Percentiles rank a stretch among this genome's conserved stretches.
phyloP scores from a whole-genome alignment of 208 protist species.

The Leishmania major region DNA sequence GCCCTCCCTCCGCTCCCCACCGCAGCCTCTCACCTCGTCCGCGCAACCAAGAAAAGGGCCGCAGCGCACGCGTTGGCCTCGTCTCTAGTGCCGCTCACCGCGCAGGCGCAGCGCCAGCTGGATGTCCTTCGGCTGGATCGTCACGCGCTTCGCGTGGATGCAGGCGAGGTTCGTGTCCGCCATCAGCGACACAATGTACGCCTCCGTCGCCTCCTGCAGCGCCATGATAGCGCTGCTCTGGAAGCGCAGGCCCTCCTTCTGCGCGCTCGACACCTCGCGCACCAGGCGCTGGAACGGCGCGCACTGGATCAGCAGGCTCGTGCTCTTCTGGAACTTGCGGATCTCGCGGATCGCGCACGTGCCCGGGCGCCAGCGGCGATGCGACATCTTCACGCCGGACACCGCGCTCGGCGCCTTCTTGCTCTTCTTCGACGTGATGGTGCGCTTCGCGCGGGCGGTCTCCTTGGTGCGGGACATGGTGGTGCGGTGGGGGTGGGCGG shows the following conservation, averaged over 20 bases:
- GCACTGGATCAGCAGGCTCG: slow-evolving; percentile 90
- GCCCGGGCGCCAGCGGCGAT: slow-evolving; percentile 24
- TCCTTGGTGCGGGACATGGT: slow-evolving; percentile 98
- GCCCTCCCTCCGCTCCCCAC: too few relatives aligned
- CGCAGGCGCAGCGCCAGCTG: slow-evolving; percentile 29
- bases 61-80: neutral
- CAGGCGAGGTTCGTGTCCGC: slow-evolving; percentile 92
- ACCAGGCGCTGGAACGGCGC: slow-evolving; percentile 91
- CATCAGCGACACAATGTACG: slow-evolving; percentile 89
- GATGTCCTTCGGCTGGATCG: slow-evolving; percentile 83
- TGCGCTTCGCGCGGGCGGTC: too few relatives aligned
- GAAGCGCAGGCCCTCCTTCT: slow-evolving; percentile 87
- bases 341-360: slow-evolving; percentile 4
- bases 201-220: slow-evolving; percentile 91
- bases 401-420: slow-evolving; percentile 96
- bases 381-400: slow-evolving; percentile 96
- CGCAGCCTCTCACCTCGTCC: neutral
- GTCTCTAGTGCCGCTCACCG: slow-evolving; percentile 15
- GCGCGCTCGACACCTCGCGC: slow-evolving; percentile 76
- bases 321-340: slow-evolving; percentile 68
- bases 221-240: slow-evolving; percentile 83
- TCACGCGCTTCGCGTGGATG: slow-evolving; percentile 88
- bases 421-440: too few relatives aligned
- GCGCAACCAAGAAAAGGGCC: neutral
- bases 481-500: neutral